Evolutionary conservation across 331 rosid species (phyloP).

Genomic region (Malus hybrid): DNA sequence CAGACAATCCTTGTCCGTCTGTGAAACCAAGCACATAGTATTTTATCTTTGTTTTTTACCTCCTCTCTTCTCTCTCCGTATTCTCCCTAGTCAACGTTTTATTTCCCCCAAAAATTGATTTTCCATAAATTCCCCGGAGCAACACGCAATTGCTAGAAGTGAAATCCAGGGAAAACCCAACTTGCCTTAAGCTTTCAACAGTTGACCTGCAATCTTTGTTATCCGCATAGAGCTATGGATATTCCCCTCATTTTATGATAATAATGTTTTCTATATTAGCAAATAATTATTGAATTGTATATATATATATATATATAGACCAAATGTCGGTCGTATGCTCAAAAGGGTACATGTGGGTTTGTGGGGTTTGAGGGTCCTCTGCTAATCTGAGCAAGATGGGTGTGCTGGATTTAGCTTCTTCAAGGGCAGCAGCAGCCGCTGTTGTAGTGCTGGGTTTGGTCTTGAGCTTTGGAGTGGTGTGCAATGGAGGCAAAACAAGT

Average conservation of each 20-base stretch:
- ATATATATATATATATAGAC: too few relatives aligned
- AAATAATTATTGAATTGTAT: not conserved
- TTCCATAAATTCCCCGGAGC: not conserved
- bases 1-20: too few relatives aligned
- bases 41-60: not conserved
- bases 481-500: conserved; percentile 16
- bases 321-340: not conserved
- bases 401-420: conserved; percentile 3
- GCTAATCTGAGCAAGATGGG: not conserved
- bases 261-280: not conserved
- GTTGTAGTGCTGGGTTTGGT: not conserved
- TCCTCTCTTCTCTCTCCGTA: not conserved
- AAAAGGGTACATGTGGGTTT: not conserved
- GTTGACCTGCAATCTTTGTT: not conserved
- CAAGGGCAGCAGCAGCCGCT: not conserved
- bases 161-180: not conserved
- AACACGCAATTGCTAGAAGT: not conserved
- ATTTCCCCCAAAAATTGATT: not conserved
- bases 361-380: not conserved
- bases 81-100: not conserved
- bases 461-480: conserved; percentile 2
- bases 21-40: too few relatives aligned
- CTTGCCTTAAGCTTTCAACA: not conserved
- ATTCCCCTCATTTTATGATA: not conserved
- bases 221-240: not conserved